Base-by-base conservation (phyloP, 2,329 filamentous ascomycete genomes). In the Didymella segeticola region DNA sequence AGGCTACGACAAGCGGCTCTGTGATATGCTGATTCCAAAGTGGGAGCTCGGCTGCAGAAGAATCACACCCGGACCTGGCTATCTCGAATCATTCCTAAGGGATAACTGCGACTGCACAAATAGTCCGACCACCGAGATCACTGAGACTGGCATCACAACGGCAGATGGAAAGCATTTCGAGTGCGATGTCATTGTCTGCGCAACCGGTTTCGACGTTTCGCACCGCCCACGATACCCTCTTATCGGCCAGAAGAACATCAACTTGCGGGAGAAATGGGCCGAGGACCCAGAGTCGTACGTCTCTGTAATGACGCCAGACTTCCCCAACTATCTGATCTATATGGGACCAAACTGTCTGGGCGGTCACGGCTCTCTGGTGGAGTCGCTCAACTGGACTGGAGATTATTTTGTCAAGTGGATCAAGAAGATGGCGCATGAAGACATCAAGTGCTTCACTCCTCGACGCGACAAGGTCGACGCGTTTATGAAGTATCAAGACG, bases 31-130 rank as follows among this genome's bases (percentile, higher is more conserved):
- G n/a, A 67, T 64, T 10, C 64, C 63, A 7, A 67, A 64, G 15
- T 64, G 58, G 60, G 56, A 63, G 38, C 50, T 65, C 5, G 62
- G 64, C 20, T 66, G 71, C 49, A 65, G 77, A 7, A 52, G 78
- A 36, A 69, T 79, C 38, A 79, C 77, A 0, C 78, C 77, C 2
- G 79, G 79, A 1, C 78, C 79, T 52, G 78, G 78, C 5, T 82
- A 82, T 56, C 78, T 82, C 67, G 61, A 73, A 47, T 78, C 78
- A 0, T 77, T 82, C 50, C 73, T 79, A 43, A 70, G 79, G 54
- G 64, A 71, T 19, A 81, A 81, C 41, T 77, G 80, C 3, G 75
- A 80, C 57, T 77, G 80, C 1, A 78, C 79, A 47, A 80, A 80
- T 57, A 76, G 77, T 5, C 64, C 73, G 1, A 78, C 79, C 6